Evolutionary conservation across 1,284 basidiomycete genomes (phyloP).

Genomic region (Boletellus deceptivus): DNA sequence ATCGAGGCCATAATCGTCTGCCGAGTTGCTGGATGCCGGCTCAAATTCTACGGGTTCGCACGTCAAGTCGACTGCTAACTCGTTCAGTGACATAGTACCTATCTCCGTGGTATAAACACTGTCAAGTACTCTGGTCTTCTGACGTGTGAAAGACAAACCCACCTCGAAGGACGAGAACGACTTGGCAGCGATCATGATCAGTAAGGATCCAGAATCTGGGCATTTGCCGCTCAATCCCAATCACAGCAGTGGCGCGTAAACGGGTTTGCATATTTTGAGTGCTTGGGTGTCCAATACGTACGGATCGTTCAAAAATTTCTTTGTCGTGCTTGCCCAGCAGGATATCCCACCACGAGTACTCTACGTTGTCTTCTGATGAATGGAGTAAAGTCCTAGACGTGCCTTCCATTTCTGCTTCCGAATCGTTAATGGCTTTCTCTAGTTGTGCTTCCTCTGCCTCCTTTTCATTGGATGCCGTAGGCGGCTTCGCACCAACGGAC

Average conservation of each 20-base stretch:
- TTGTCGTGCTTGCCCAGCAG: conserved; percentile 73
- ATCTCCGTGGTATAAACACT: conserved; percentile 5
- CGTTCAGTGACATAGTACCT: conserved; percentile 83
- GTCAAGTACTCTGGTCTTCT: conserved; percentile 5
- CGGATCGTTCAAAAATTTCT: conserved; percentile 69
- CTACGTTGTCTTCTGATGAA: conserved; percentile 20
- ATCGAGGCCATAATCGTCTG: conserved; percentile 28
- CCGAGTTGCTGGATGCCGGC: conserved; percentile 42
- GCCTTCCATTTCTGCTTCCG: conserved; percentile 61
- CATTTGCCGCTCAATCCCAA: conserved; percentile 69
- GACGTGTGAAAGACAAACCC: conserved; percentile 1
- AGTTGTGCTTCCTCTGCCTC: conserved; percentile 58
- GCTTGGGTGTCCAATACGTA: conserved; percentile 32
- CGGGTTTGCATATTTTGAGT: conserved; percentile 35
- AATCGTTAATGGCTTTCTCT: conserved; percentile 62
- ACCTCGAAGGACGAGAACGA: conserved; percentile 74
- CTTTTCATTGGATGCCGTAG: conserved; percentile 38
- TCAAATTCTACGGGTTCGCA: conserved; percentile 70
- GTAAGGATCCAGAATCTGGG: conserved; percentile 81
- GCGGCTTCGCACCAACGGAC: conserved; percentile 24
- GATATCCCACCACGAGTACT: conserved; percentile 79
- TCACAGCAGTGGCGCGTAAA: conserved; percentile 48
- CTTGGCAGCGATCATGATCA: conserved; percentile 66
- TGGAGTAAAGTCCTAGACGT: conserved; percentile 34
- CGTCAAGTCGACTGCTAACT: conserved; percentile 79